These are phyloP conservation scores for Malassezia psittaci DNA, from an alignment of 1,284 basidiomycete genomes.

Conservation along the genomic window DNA sequence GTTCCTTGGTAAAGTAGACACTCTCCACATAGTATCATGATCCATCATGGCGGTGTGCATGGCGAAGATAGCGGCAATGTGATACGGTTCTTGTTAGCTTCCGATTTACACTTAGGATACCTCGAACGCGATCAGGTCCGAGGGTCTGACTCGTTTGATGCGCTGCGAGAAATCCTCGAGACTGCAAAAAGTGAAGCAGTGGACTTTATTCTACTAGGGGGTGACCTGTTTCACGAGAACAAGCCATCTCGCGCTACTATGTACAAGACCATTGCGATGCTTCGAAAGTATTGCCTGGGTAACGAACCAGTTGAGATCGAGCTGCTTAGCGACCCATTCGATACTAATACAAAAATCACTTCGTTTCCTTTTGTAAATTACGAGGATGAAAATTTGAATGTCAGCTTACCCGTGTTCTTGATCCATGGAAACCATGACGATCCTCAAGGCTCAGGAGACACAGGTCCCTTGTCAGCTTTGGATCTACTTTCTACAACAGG, in stretches of 20 bases:
- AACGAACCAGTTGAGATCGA: slow-evolving; percentile 79
- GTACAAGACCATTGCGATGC: slow-evolving; percentile 61
- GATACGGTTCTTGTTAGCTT: slow-evolving; percentile 29
- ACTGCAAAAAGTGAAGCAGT: slow-evolving; percentile 66
- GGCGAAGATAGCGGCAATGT: neutral
- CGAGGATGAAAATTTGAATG: slow-evolving; percentile 89
- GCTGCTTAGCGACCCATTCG: slow-evolving; percentile 80
- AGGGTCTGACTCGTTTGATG: slow-evolving; percentile 87
- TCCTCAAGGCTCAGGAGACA: slow-evolving; percentile 75
- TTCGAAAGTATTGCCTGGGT: slow-evolving; percentile 81
- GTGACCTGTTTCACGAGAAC: slow-evolving; percentile 97
- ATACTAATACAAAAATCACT: slow-evolving; percentile 51
- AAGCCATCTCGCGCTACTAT: slow-evolving; percentile 80
- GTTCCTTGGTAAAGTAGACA: neutral
- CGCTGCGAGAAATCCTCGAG: slow-evolving; percentile 85
- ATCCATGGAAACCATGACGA: slow-evolving; percentile 99
- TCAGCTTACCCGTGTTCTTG: slow-evolving; percentile 89
- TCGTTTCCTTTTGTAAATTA: slow-evolving; percentile 88
- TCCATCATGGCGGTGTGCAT: neutral
- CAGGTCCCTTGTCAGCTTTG: slow-evolving; percentile 87
- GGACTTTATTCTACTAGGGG: slow-evolving; percentile 64
- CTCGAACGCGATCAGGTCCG: slow-evolving; percentile 87
- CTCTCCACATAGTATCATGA: slow-evolving; percentile 1
- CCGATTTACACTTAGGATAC: slow-evolving; percentile 62
- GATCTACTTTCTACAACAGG: slow-evolving; percentile 89